These are phyloP conservation scores for Phytophthora sp. DNA, from an alignment of 352 stramenopile genomes.

Conservation along the genomic window DNA sequence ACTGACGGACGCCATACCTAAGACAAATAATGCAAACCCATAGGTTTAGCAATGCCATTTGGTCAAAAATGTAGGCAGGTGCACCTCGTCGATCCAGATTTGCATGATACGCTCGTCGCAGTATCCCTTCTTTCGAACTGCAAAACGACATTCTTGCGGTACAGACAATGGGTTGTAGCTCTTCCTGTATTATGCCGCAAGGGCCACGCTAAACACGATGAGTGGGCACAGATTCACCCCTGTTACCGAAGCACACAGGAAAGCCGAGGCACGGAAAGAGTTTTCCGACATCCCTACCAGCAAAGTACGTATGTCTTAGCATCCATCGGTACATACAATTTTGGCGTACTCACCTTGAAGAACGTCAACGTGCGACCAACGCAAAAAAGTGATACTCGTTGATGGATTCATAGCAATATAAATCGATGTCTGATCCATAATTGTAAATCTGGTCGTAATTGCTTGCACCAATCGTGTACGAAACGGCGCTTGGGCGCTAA, in stretches of 20 bases:
- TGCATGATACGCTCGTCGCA: too few species aligned
- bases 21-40: too few species aligned
- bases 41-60: too few species aligned
- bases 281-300: neutral
- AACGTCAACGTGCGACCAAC: neutral
- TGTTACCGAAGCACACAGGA: neutral
- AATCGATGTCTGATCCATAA: neutral
- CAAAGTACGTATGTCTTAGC: too few species aligned
- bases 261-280: neutral
- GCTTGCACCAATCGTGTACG: neutral
- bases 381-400: neutral
- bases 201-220: too few species aligned
- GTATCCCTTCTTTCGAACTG: too few species aligned
- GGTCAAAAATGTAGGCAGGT: too few species aligned
- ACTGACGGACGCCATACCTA: too few species aligned
- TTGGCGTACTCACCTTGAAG: neutral
- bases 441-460: neutral
- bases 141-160: too few species aligned
- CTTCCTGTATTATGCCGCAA: too few species aligned
- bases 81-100: too few species aligned
- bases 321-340: neutral
- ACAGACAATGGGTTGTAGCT: too few species aligned
- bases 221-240: neutral
- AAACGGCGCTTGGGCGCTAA: neutral
- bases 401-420: neutral